A percentile compares a stretch with the other conserved stretches of the same genome.
Conservation (phyloP, 306 rosid species). For the Myrica gale region DNA sequence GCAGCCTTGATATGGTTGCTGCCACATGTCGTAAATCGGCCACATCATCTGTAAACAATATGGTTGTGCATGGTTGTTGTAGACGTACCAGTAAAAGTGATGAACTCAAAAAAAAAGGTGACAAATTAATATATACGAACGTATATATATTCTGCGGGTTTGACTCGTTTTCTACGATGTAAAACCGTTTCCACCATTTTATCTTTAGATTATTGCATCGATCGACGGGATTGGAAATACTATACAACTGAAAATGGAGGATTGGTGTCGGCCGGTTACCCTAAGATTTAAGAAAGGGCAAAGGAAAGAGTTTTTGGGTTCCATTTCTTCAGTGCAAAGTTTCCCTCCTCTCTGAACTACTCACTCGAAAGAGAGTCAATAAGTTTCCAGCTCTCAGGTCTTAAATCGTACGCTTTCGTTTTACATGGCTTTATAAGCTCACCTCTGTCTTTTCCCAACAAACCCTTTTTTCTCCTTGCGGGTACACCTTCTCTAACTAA, state of each 20-base stretch:
- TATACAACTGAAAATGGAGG: no score
- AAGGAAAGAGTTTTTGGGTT: background rate
- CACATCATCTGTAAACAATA: background rate
- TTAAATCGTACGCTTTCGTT: background rate
- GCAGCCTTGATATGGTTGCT: background rate
- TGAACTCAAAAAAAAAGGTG: background rate
- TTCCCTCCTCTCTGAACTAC: conserved; percentile 3
- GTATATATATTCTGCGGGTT: background rate
- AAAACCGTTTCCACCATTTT: background rate
- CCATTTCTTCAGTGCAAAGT: conserved; percentile 21
- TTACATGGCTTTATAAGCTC: background rate
- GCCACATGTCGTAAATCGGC: conserved; percentile 1
- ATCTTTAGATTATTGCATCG: no score
- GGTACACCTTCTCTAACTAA: conserved; percentile 58
- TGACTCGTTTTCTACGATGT: background rate
- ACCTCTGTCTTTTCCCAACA: conserved; percentile 6
- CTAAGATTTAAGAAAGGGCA: no score
- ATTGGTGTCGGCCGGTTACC: no score
- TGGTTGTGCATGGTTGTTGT: conserved; percentile 7
- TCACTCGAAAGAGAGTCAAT: conserved; percentile 5
- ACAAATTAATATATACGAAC: background rate
- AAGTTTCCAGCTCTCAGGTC: background rate
- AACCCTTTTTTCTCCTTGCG: conserved; percentile 40
- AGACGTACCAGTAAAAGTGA: background rate
- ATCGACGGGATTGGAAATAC: no score